These are phyloP conservation scores for Leptodontidium sp. DNA, from an alignment of 2,329 filamentous ascomycete species.

Conservation along the genomic window DNA sequence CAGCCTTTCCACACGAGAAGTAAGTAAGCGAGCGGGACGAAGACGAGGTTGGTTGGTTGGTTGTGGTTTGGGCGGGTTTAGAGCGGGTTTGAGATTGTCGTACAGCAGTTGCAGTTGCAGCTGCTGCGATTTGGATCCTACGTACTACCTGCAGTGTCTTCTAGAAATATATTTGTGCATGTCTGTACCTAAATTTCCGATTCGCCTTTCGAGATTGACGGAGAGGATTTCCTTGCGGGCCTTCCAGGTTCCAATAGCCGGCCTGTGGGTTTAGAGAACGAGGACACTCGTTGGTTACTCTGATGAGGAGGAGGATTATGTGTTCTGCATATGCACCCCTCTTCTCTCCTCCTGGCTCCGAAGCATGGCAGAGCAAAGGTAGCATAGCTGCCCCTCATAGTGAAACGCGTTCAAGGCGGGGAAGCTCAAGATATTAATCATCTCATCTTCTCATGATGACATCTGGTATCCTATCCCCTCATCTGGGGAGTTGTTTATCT, in stretches of 20 bases:
- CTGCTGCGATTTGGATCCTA: no score
- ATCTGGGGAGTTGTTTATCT: not conserved
- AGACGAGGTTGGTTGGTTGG: not conserved
- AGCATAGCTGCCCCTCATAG: not conserved
- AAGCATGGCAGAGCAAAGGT: not conserved
- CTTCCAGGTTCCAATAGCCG: no score
- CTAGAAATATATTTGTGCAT: constrained; percentile 4
- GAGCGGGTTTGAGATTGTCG: constrained; percentile 2
- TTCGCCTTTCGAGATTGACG: not conserved
- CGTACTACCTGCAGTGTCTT: not conserved
- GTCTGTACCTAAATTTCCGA: not conserved
- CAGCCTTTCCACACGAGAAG: not conserved
- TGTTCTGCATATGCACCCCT: constrained; percentile 16
- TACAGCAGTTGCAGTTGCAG: not conserved
- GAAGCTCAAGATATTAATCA: constrained; percentile 1
- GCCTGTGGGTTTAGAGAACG: no score
- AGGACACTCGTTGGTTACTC: no score
- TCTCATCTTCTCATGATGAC: not conserved
- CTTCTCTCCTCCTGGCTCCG: not conserved
- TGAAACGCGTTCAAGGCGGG: constrained; percentile 4
- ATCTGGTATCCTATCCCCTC: not conserved
- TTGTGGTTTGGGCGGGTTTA: not conserved
- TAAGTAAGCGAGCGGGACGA: not conserved
- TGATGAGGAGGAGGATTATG: not conserved
- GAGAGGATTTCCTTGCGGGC: no score